These are phyloP conservation scores for Fraxinus sp. DNA, from an alignment of 305 asterid species.

Conservation along the genomic window DNA sequence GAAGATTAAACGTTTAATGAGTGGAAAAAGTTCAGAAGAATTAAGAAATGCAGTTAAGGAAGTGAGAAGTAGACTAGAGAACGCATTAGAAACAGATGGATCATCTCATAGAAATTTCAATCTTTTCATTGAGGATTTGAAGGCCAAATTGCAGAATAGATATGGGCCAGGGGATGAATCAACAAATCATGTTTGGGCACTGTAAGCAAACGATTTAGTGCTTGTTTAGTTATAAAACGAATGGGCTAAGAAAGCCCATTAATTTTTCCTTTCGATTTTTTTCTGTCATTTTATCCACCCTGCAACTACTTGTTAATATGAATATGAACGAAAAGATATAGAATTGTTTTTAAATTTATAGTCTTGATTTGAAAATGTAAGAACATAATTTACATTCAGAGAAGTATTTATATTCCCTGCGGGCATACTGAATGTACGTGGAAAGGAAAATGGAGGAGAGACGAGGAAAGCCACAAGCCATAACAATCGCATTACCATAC, in stretches of 20 bases:
- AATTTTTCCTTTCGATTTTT: background rate
- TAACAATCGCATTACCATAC: slow-evolving; percentile 35
- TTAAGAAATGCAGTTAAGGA: slow-evolving; percentile 46
- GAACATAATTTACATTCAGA: background rate
- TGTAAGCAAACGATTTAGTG: slow-evolving; percentile 29
- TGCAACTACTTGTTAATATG: background rate
- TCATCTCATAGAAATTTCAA: slow-evolving; percentile 55
- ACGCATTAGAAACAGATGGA: slow-evolving; percentile 52
- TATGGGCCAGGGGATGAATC: slow-evolving; percentile 26
- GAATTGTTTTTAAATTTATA: too few relatives aligned
- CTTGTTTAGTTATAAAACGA: background rate
- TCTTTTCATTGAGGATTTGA: slow-evolving; percentile 45
- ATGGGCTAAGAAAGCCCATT: background rate
- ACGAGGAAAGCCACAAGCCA: slow-evolving; percentile 35
- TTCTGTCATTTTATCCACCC: background rate
- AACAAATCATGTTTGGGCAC: slow-evolving; percentile 32
- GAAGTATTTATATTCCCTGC: too few relatives aligned
- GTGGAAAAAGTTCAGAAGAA: slow-evolving; percentile 32
- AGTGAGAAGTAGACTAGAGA: slow-evolving; percentile 47
- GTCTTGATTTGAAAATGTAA: background rate
- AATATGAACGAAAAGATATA: background rate
- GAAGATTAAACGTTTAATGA: slow-evolving; percentile 50
- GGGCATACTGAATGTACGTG: background rate
- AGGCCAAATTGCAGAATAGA: slow-evolving; percentile 37
- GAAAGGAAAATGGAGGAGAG: background rate